Conservation (phyloP, 768 basidiomycete genomes). For the Xerocomellus amylosporus region DNA sequence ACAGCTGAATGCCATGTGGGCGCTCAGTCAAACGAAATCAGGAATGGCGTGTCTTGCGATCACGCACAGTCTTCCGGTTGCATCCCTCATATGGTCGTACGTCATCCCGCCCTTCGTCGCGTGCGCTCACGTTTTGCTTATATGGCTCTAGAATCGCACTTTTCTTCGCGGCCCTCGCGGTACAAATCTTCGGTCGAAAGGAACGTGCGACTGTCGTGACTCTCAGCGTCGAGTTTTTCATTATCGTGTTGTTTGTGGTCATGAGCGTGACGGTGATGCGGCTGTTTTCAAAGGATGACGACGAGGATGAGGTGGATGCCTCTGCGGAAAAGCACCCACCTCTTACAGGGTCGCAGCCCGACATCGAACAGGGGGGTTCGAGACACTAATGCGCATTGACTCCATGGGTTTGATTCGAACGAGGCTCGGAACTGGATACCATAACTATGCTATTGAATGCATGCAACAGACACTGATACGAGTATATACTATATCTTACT, state of each 20-base stretch:
- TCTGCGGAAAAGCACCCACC: background rate
- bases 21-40: background rate
- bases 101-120: background rate
- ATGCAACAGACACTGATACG: background rate
- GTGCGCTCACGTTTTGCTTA: background rate
- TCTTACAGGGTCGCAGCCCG: background rate
- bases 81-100: slow-evolving; percentile 17
- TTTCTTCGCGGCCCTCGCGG: slow-evolving; percentile 4
- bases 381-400: background rate
- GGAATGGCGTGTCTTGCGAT: slow-evolving; percentile 13
- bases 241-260: background rate
- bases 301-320: background rate
- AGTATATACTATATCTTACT: background rate
- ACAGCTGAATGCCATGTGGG: slow-evolving; percentile 5
- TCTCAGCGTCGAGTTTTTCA: slow-evolving; percentile 4
- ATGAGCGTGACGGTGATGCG: slow-evolving; percentile 2
- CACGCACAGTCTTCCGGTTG: slow-evolving; percentile 14
- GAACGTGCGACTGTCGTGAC: background rate
- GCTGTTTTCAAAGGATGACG: background rate
- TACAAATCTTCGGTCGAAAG: slow-evolving; percentile 8
- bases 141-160: slow-evolving; percentile 1
- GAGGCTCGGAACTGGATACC: background rate
- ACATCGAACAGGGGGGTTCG: background rate
- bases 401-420: background rate
- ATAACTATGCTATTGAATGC: background rate